Evolutionary conservation across 116 monocot genomes (phyloP), one percentile per base, ranked within the genome.

Genomic region (Cymodocea nodosa): DNA sequence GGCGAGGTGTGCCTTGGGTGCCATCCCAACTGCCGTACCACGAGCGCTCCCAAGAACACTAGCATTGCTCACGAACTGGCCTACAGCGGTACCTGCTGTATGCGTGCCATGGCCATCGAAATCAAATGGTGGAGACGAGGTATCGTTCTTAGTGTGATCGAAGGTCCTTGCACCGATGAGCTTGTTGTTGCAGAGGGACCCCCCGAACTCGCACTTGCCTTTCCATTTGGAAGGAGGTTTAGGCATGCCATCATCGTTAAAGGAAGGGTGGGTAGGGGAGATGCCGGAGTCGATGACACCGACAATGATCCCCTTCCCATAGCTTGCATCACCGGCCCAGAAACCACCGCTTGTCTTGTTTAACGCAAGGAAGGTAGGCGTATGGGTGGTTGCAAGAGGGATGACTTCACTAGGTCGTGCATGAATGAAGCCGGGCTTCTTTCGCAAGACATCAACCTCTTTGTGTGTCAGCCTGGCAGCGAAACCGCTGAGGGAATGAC

Each of bases 1-100:
- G 17, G 78, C 73, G 0, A 78, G 13, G 51, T 78, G 69, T 0
- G 78, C 78, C 1, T 17, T 5, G 2, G 78, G 78, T 0, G 78
- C 78, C 62, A 78, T 59, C 0, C 78, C 78, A 0, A 16, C 48
- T 0, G 70, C 70, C 2, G 70, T 70, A 4, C 70, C 70, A 2
- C 3, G 18, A 0, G 70, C 70, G 18, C 15, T 70, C n/a, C 50
- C 70, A 15, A 70, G 20, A n/a, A 70, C 23, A 11, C 59, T 60
- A 10, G 70, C 70, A 1, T 59, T 59, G 2, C 0, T 20, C 0
- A 70, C 69, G 35, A 70, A 70, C 12, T n/a, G 17, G 4, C 69
- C 69, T 3, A 50, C 69, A 0, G 69, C 69, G 0, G 23, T 70
- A 49, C 69, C 50, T 4, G 69, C 59, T 1, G 35, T 34, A 24